Evolutionary conservation across 768 basidiomycete species (phyloP).

Genomic region (Russula emetica): DNA sequence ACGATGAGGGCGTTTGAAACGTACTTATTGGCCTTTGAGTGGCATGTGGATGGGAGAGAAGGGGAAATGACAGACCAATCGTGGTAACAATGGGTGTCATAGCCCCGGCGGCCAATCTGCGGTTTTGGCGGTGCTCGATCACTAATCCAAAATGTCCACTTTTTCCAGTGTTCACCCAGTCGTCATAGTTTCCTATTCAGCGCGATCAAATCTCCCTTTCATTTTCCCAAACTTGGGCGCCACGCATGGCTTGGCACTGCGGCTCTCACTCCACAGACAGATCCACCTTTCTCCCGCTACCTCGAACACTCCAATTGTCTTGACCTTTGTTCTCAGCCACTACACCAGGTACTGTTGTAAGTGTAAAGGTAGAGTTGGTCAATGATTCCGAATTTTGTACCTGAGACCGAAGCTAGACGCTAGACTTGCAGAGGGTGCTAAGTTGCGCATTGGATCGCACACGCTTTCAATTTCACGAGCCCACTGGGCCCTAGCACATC

Average conservation of each 20-base stretch:
- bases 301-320: neutral
- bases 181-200: conserved; percentile 13
- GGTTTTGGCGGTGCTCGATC: neutral
- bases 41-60: conserved; percentile 19
- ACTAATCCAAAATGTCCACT: neutral
- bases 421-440: too few relatives aligned
- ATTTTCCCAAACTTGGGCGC: conserved; percentile 8
- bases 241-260: neutral
- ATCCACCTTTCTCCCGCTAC: neutral
- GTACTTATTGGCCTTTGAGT: conserved; percentile 23
- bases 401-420: too few relatives aligned
- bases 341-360: too few relatives aligned
- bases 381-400: too few relatives aligned
- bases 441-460: neutral
- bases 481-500: too few relatives aligned
- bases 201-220: conserved; percentile 14
- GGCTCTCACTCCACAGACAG: too few relatives aligned
- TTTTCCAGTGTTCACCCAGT: too few relatives aligned
- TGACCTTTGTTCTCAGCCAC: too few relatives aligned
- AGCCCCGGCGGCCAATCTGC: neutral
- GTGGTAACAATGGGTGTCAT: neutral
- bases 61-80: neutral
- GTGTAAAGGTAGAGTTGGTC: too few relatives aligned
- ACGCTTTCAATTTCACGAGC: neutral
- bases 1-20: conserved; percentile 3